Evolutionary conservation across 768 basidiomycete genomes (phyloP).

Genomic region (Leccinum rimulosum): DNA sequence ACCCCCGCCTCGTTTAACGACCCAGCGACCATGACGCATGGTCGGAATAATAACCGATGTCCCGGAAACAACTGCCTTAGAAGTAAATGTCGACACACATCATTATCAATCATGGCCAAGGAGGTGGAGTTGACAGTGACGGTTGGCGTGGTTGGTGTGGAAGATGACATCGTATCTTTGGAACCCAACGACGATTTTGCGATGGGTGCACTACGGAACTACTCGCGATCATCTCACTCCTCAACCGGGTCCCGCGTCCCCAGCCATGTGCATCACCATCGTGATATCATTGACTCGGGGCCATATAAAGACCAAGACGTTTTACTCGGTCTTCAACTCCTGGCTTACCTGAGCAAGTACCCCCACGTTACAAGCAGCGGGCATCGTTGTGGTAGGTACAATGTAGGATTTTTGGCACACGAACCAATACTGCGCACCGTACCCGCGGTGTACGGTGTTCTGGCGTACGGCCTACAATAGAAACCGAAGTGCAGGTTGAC

Average conservation of each 20-base stretch:
- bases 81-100: constrained; percentile 50
- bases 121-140: constrained; percentile 37
- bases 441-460: no score
- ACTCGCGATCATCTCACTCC: constrained; percentile 19
- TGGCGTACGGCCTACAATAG: no score
- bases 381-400: constrained; percentile 45
- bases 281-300: constrained; percentile 42
- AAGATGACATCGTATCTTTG: constrained; percentile 72
- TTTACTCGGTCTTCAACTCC: constrained; percentile 81
- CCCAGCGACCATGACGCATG: constrained; percentile 37
- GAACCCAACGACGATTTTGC: constrained; percentile 87
- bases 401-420: no score
- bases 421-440: no score
- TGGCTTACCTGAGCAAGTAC: constrained; percentile 97
- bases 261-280: constrained; percentile 39
- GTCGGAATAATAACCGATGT: constrained; percentile 49
- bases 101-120: constrained; percentile 49
- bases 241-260: constrained; percentile 21
- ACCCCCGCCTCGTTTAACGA: constrained; percentile 30
- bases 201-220: constrained; percentile 68
- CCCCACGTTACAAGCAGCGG: constrained; percentile 91
- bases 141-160: constrained; percentile 51
- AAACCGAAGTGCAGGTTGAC: no score
- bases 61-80: constrained; percentile 32
- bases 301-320: constrained; percentile 96